A percentile compares a stretch with the other conserved stretches of the same genome.
phyloP scores from a whole-genome alignment of 2,329 filamentous ascomycete genomes.

The Pyrenophora seminiperda region DNA sequence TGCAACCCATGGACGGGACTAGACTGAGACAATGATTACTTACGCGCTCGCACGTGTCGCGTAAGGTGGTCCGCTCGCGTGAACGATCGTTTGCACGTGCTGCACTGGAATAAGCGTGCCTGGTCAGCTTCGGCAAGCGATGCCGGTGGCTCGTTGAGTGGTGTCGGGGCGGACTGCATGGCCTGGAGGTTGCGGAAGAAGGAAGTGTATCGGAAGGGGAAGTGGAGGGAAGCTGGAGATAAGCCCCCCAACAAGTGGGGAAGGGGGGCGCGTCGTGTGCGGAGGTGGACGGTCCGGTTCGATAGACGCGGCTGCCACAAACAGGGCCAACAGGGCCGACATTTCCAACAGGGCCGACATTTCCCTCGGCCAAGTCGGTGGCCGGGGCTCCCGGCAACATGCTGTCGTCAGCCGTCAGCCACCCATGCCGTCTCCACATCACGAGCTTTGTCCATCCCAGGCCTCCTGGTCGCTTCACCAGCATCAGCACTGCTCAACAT shows the following conservation, averaged over 20 bases:
- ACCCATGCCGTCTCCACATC: constrained; percentile 23
- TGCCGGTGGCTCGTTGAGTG: constrained; percentile 13
- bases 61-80: constrained; percentile 59
- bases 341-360: background rate
- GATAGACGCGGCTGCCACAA: too few relatives aligned
- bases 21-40: constrained; percentile 18
- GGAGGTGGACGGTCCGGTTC: constrained; percentile 4
- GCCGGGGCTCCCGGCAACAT: too few relatives aligned
- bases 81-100: constrained; percentile 59
- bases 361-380: background rate
- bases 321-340: too few relatives aligned
- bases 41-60: constrained; percentile 59
- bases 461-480: background rate
- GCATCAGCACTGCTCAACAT: background rate
- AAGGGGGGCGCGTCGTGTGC: constrained; percentile 14
- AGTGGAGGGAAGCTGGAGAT: constrained; percentile 34
- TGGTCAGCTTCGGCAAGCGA: constrained; percentile 26
- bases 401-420: too few relatives aligned
- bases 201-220: constrained; percentile 23
- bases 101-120: constrained; percentile 54
- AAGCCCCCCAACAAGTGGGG: constrained; percentile 14
- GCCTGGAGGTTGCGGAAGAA: constrained; percentile 15
- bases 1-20: background rate
- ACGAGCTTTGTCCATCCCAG: constrained; percentile 13
- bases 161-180: constrained; percentile 26